Percentiles rank a stretch among this genome's conserved stretches.
phyloP scores from a whole-genome alignment of 2,329 filamentous ascomycete species.

The Aspergillus phoenicis region DNA sequence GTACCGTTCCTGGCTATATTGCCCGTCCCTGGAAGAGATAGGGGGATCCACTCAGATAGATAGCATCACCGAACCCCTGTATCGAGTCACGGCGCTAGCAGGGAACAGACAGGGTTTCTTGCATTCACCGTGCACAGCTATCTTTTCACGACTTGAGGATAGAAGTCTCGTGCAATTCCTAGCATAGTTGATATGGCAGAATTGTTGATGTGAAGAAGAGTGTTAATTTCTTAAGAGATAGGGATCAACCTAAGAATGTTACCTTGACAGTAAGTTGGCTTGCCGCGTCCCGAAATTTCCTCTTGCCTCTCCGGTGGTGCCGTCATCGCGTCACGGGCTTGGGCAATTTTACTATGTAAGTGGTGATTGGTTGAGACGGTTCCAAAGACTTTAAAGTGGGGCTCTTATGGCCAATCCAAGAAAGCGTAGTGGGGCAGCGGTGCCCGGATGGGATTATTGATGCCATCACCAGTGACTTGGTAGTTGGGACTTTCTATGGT shows the following conservation, averaged over 20 bases:
- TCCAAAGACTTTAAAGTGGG: background rate
- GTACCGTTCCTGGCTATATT: background rate
- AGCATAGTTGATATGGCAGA: no score
- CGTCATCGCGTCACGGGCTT: background rate
- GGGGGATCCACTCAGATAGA: background rate
- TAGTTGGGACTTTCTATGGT: no score
- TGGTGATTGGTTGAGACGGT: background rate
- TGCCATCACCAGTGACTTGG: background rate
- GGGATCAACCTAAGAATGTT: background rate
- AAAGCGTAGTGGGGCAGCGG: background rate
- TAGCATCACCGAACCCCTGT: background rate
- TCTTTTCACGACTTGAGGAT: no score
- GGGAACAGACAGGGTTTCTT: background rate
- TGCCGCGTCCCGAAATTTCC: no score
- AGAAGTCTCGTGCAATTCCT: no score
- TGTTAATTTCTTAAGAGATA: no score
- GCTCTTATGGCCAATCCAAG: no score
- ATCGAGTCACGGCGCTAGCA: background rate
- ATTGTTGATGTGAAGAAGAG: no score
- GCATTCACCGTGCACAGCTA: background rate
- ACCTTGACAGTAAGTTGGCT: background rate
- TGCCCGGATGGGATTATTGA: background rate
- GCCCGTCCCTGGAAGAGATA: background rate
- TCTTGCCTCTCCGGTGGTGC: background rate
- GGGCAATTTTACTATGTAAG: background rate